phyloP scores from a whole-genome alignment of 2,329 filamentous ascomycete genomes.

The Apiospora arundinis region DNA sequence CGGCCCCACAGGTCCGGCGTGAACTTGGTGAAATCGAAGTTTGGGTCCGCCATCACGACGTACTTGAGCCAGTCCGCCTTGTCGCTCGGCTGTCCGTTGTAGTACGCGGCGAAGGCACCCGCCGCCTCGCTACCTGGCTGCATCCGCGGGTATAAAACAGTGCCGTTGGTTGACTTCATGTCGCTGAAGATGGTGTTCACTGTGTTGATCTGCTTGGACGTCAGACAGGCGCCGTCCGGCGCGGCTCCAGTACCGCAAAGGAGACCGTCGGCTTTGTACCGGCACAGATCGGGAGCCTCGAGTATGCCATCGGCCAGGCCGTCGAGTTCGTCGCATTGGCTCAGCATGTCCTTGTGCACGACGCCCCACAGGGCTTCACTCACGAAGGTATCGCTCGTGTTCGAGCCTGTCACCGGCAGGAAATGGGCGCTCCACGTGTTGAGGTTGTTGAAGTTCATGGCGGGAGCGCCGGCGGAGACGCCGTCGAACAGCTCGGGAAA shows the following conservation, averaged over 20 bases:
- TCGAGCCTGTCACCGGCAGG: conserved; percentile 45
- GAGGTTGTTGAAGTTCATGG: conserved; percentile 43
- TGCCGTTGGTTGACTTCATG: conserved; percentile 36
- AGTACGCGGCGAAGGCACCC: conserved; percentile 42
- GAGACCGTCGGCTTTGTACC: conserved; percentile 25
- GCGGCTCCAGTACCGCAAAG: conserved; percentile 22
- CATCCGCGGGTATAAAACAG: conserved; percentile 56
- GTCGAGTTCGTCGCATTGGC: conserved; percentile 28
- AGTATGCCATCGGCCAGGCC: conserved; percentile 28
- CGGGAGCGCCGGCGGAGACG: conserved; percentile 54
- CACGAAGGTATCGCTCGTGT: conserved; percentile 18
- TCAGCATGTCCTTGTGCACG: conserved; percentile 45
- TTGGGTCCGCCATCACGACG: conserved; percentile 52
- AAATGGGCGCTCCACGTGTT: conserved; percentile 49
- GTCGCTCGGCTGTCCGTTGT: conserved; percentile 46
- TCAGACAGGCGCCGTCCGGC: conserved; percentile 21
- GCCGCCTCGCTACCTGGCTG: conserved; percentile 52
- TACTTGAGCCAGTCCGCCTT: conserved; percentile 55
- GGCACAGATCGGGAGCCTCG: conserved; percentile 27
- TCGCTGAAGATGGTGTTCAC: conserved; percentile 27
- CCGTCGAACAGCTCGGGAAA: conserved; percentile 64
- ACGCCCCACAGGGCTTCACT: conserved; percentile 40
- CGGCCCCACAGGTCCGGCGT: conserved; percentile 18
- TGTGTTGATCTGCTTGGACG: conserved; percentile 25
- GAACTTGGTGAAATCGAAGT: conserved; percentile 32